Conservation (phyloP, 2,329 filamentous ascomycete genomes). For the Parascedosporium putredinis region DNA sequence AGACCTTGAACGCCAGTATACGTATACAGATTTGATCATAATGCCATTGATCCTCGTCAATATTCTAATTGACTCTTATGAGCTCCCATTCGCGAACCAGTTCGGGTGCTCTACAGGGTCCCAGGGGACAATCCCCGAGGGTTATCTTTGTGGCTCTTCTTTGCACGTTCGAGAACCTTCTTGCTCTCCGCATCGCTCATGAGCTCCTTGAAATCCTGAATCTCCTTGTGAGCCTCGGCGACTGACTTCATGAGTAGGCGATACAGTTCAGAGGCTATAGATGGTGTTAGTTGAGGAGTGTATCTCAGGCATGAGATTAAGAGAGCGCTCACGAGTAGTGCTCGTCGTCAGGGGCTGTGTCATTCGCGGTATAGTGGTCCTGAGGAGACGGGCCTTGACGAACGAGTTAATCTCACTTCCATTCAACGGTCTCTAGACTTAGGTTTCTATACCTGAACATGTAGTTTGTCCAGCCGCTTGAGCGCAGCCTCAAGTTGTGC, state of each 20-base stretch:
- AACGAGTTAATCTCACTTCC: not conserved
- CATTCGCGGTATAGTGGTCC: constrained; percentile 39
- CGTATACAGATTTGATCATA: no score
- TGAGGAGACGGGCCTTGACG: constrained; percentile 25
- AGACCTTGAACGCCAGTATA: constrained; percentile 1
- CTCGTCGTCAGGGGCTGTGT: constrained; percentile 35
- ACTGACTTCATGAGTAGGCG: constrained; percentile 37
- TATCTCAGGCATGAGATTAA: constrained; percentile 15
- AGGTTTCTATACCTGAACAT: constrained; percentile 34
- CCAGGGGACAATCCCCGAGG: constrained; percentile 50
- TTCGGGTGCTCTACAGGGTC: constrained; percentile 46
- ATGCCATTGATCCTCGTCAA: not conserved
- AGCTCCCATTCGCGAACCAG: constrained; percentile 28
- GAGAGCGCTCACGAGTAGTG: constrained; percentile 40
- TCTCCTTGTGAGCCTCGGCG: constrained; percentile 34
- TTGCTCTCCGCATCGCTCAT: constrained; percentile 36
- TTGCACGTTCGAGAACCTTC: constrained; percentile 40
- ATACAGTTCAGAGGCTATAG: constrained; percentile 40
- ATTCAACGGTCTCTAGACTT: constrained; percentile 1
- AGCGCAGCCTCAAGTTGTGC: constrained; percentile 38
- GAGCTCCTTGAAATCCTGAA: constrained; percentile 39
- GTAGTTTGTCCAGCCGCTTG: constrained; percentile 41
- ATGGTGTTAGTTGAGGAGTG: constrained; percentile 10
- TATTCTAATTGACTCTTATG: not conserved
- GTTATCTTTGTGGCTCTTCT: constrained; percentile 42